These are phyloP conservation scores for Albatrellus ellisii DNA, from an alignment of 768 basidiomycete species.

Conservation along the genomic window DNA sequence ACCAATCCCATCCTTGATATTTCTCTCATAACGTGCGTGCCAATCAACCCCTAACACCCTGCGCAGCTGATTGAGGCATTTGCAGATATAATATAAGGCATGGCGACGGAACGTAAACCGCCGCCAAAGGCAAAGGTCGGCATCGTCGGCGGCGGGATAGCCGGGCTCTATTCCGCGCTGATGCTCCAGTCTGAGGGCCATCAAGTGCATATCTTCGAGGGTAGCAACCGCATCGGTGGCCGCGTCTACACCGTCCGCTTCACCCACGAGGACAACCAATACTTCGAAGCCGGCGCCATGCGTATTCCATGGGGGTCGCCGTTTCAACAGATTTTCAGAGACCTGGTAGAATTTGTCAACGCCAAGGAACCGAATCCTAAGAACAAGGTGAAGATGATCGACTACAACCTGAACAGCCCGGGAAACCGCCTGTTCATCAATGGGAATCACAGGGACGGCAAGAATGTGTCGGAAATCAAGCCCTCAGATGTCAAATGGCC, in stretches of 20 bases:
- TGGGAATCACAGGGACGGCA: not conserved
- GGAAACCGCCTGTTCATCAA: conserved; percentile 13
- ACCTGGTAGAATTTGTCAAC: conserved; percentile 8
- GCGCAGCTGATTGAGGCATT: no score
- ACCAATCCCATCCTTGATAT: no score
- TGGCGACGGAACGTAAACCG: no score
- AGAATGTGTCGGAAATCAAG: conserved; percentile 4
- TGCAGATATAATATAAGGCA: no score
- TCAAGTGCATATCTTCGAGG: conserved; percentile 10
- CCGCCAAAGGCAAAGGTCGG: no score
- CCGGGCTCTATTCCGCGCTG: conserved; percentile 12
- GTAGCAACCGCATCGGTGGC: conserved; percentile 10
- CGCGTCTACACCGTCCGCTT: conserved; percentile 13
- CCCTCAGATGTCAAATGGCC: conserved; percentile 7
- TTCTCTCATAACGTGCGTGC: no score
- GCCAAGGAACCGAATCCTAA: not conserved
- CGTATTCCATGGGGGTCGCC: conserved; percentile 13
- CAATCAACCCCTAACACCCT: no score
- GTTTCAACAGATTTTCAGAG: conserved; percentile 7
- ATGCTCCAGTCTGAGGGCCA: conserved; percentile 8
- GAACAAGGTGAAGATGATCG: conserved; percentile 9
- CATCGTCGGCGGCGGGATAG: conserved; percentile 11
- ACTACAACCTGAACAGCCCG: conserved; percentile 8
- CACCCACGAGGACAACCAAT: conserved; percentile 11
- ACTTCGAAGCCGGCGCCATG: conserved; percentile 15